Base-by-base conservation (phyloP, 1,284 basidiomycete genomes). In the Amylostereum areolatum region DNA sequence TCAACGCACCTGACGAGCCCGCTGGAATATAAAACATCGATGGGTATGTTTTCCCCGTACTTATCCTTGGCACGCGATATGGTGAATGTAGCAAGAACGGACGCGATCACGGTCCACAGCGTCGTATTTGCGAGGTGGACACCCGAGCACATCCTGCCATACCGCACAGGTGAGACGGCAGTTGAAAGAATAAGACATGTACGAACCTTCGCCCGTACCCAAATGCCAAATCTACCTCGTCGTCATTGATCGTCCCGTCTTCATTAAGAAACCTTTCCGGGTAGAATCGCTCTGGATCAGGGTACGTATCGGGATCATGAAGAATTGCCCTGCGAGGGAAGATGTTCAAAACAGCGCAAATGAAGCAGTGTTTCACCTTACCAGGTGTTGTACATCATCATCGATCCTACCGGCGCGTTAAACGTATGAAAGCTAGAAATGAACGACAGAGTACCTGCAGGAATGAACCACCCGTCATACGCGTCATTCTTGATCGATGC, bases 191-290 rank as follows among this genome's bases (percentile, higher is more conserved):
- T n/a, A 35, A 2, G 2, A n/a, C 2, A 35, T 18, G 18, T 18
- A 18, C 18, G 18, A 35, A 35, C 34, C 34, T 35, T 35, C 34
- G 8, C n/a, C 34, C 34, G n/a, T 35, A 35, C n/a, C 34, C 2
- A n/a, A 35, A 35, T 9, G 8, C 2, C n/a, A n/a, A 9, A n/a
- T 35, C 34, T 2, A 9, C 34, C 34, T 35, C 34, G 9, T 35
- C n/a, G 8, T n/a, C 34, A n/a, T 35, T 35, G 9, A 35, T 8
- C n/a, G 8, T 8, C n/a, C 34, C 34, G 34, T 35, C n/a, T 59
- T 72, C 70, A 48, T 70, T 67, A 0, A 71, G 33, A 0, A 63
- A 50, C 9, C 49, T 44, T 18, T 50, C 49, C 0, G 49, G 45
- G 12, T 41, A 48, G 47, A 43, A 48, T 7, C 10, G n/a, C 8